Evolutionary conservation across 305 asterid genomes (phyloP).

Genomic region (Caryopteris hybrid): DNA sequence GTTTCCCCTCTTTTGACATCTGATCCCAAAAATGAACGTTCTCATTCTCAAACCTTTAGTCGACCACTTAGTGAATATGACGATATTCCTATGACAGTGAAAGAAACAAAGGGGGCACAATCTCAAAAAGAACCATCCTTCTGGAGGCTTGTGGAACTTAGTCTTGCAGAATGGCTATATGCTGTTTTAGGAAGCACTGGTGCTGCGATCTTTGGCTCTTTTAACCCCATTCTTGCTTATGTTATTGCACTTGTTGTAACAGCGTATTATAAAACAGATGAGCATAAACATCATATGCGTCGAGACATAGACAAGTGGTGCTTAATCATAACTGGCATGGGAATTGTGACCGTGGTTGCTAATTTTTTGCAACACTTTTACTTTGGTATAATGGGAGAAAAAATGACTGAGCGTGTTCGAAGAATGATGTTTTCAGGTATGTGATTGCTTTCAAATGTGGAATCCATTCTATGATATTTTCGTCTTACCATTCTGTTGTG

Average conservation of each 20-base stretch:
- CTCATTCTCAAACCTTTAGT: constrained; percentile 97
- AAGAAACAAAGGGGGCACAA: constrained; percentile 45
- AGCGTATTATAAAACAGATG: constrained; percentile 62
- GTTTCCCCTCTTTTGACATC: constrained; percentile 99
- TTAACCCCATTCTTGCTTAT: constrained; percentile 93
- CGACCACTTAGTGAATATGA: constrained; percentile 75
- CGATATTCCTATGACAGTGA: constrained; percentile 40
- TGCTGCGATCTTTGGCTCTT: constrained; percentile 97
- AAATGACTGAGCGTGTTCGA: constrained; percentile 99
- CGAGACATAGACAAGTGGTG: constrained; percentile 88
- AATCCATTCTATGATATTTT: constrained; percentile 9
- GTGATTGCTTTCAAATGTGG: constrained; percentile 4
- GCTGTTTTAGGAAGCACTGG: constrained; percentile 98
- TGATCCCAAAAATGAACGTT: constrained; percentile 95
- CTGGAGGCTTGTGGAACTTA: constrained; percentile 98
- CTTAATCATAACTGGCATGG: constrained; percentile 95
- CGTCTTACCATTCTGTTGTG: neutral
- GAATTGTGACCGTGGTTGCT: constrained; percentile 90
- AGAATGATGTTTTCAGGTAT: constrained; percentile 99
- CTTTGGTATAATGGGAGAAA: constrained; percentile 99
- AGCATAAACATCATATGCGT: constrained; percentile 42
- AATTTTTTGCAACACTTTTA: constrained; percentile 98
- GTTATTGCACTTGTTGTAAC: constrained; percentile 85
- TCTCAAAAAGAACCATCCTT: constrained; percentile 71
- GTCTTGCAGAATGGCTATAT: constrained; percentile 99